A percentile compares a stretch with the other conserved stretches of the same genome.
These are phyloP conservation scores for Calocera cornea DNA, from an alignment of 768 basidiomycete genomes.

Conservation along the genomic window DNA sequence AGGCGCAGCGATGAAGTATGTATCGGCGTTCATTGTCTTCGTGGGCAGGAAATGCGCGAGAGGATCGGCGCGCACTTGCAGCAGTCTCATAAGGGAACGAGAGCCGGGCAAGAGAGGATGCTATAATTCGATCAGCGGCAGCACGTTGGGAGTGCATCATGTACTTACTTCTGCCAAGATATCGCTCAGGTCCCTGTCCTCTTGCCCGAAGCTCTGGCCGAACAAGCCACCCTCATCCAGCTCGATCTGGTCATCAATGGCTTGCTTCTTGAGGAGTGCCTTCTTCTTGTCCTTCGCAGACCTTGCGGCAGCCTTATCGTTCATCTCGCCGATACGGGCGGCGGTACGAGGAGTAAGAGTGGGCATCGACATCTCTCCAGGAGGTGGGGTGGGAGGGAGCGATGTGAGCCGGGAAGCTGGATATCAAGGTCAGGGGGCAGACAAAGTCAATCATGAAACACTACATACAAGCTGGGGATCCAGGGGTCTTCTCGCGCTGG, in stretches of 20 bases:
- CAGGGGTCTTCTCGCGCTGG: slow-evolving; percentile 41
- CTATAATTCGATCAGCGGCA: slow-evolving; percentile 12
- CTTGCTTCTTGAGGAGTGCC: slow-evolving; percentile 65
- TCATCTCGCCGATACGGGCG: slow-evolving; percentile 19
- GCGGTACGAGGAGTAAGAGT: slow-evolving; percentile 37
- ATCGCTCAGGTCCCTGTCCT: slow-evolving; percentile 42
- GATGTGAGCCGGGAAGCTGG: slow-evolving; percentile 66
- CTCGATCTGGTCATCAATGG: slow-evolving; percentile 84
- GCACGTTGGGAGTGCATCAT: background rate
- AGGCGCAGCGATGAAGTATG: slow-evolving; percentile 65
- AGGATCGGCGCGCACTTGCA: slow-evolving; percentile 76
- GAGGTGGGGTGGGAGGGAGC: slow-evolving; percentile 64
- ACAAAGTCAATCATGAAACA: slow-evolving; percentile 35
- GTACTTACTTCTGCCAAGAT: slow-evolving; percentile 47
- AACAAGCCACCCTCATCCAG: slow-evolving; percentile 49
- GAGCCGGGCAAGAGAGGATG: slow-evolving; percentile 81
- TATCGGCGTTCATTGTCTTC: slow-evolving; percentile 52
- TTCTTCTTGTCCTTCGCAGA: slow-evolving; percentile 28
- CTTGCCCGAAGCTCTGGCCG: slow-evolving; percentile 40
- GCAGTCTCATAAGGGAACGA: slow-evolving; percentile 67
- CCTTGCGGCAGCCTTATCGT: slow-evolving; percentile 29
- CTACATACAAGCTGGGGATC: slow-evolving; percentile 40
- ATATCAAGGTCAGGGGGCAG: background rate
- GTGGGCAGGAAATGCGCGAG: slow-evolving; percentile 75
- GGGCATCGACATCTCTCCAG: slow-evolving; percentile 27